phyloP scores from a whole-genome alignment of 2,329 filamentous ascomycete species.

The Metarhizium brunneum region DNA sequence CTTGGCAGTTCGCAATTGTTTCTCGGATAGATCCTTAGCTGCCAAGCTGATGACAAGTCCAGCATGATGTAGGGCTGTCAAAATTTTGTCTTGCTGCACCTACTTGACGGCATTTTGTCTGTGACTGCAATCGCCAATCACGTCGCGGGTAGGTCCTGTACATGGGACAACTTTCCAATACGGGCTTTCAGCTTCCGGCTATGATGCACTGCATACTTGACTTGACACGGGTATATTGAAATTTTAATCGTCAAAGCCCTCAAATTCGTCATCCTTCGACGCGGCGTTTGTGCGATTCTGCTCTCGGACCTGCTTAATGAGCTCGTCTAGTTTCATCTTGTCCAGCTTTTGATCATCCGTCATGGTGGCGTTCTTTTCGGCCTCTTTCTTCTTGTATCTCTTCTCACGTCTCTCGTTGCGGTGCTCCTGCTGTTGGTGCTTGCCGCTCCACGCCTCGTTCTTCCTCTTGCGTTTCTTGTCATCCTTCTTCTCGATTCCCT shows the following conservation, averaged over 20 bases:
- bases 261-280: constrained; percentile 42
- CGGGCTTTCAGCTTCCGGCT: too few relatives aligned
- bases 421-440: constrained; percentile 55
- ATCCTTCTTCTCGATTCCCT: constrained; percentile 25
- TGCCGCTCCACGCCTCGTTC: constrained; percentile 65
- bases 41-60: neutral
- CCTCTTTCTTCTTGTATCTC: constrained; percentile 54
- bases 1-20: too few relatives aligned
- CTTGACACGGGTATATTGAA: constrained; percentile 14
- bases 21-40: neutral
- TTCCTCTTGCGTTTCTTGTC: constrained; percentile 47
- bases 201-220: too few relatives aligned
- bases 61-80: neutral
- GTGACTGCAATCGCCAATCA: too few relatives aligned
- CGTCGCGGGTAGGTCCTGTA: too few relatives aligned
- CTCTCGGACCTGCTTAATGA: constrained; percentile 55
- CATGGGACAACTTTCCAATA: too few relatives aligned
- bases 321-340: constrained; percentile 50
- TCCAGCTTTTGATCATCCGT: constrained; percentile 60
- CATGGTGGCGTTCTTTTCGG: constrained; percentile 53
- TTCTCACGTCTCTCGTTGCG: constrained; percentile 55
- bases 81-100: neutral
- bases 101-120: too few relatives aligned
- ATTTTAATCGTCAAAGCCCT: constrained; percentile 45
- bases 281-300: constrained; percentile 39